Conservation (phyloP, 2,329 filamentous ascomycete species). For the Colletotrichum somersetense region DNA sequence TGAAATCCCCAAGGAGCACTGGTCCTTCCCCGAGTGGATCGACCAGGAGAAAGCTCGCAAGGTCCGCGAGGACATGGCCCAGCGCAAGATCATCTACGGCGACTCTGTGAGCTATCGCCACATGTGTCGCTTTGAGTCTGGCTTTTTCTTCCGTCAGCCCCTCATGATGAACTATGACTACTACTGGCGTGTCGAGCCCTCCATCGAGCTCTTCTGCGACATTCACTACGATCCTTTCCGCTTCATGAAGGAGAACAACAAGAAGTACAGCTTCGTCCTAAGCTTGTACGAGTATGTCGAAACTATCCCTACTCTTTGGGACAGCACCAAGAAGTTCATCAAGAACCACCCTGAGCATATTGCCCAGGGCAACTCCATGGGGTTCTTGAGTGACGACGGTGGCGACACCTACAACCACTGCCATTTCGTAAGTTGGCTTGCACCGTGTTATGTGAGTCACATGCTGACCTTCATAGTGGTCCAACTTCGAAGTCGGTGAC, state of each 20-base stretch:
- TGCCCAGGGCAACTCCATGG: constrained; percentile 85
- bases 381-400: constrained; percentile 90
- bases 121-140: constrained; percentile 99
- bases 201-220: constrained; percentile 96
- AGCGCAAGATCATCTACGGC: constrained; percentile 97
- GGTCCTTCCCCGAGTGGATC: constrained; percentile 97
- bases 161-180: constrained; percentile 97
- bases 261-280: constrained; percentile 98
- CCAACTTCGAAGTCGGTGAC: constrained; percentile 97
- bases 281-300: constrained; percentile 97
- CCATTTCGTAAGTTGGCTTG: constrained; percentile 80
- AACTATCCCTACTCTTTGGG: constrained; percentile 96
- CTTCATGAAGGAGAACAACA: constrained; percentile 94
- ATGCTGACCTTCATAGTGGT: constrained; percentile 75
- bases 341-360: constrained; percentile 91
- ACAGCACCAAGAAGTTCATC: constrained; percentile 95
- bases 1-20: constrained; percentile 90
- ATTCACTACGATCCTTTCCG: constrained; percentile 96
- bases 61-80: constrained; percentile 93
- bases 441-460: neutral
- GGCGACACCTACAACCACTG: constrained; percentile 96
- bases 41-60: constrained; percentile 93
- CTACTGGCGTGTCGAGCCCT: constrained; percentile 99
- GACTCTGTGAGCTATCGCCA: constrained; percentile 97
- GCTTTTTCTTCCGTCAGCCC: constrained; percentile 97